These are phyloP conservation scores for Sungouiozyma ichnusensis DNA, from an alignment of 805 yeast species.

Conservation along the genomic window DNA sequence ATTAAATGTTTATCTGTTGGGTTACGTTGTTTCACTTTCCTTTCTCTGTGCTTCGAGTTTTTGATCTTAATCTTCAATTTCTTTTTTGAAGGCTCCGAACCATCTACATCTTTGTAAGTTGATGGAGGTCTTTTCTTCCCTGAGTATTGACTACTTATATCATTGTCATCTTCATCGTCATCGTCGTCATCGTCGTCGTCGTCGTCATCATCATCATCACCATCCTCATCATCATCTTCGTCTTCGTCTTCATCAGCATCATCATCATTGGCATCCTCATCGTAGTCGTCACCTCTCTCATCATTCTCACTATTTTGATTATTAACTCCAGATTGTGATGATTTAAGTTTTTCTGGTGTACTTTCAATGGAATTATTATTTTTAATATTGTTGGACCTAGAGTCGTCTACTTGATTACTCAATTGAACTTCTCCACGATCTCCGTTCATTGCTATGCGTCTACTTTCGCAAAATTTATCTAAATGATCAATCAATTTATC, in stretches of 20 bases:
- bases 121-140: slow-evolving; percentile 10
- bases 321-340: background rate
- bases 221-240: slow-evolving; percentile 3
- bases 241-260: slow-evolving; percentile 3
- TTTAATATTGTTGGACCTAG: background rate
- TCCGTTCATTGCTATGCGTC: slow-evolving; percentile 29
- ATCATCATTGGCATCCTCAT: background rate
- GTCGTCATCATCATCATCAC: slow-evolving; percentile 3
- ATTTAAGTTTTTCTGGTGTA: background rate
- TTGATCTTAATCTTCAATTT: slow-evolving; percentile 1
- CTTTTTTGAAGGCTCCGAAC: slow-evolving; percentile 1
- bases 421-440: slow-evolving; percentile 45
- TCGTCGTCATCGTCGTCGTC: slow-evolving; percentile 6
- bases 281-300: background rate
- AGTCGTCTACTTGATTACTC: slow-evolving; percentile 11
- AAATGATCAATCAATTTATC: slow-evolving; percentile 22
- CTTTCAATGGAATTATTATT: background rate
- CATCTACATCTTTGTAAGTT: slow-evolving; percentile 1
- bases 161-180: slow-evolving; percentile 4
- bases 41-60: slow-evolving; percentile 26
- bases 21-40: slow-evolving; percentile 42
- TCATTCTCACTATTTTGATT: slow-evolving; percentile 2
- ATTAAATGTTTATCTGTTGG: slow-evolving; percentile 61
- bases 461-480: slow-evolving; percentile 14
- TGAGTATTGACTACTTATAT: background rate